These are phyloP conservation scores for Cutaneotrichosporon sp. DNA, from an alignment of 1,284 basidiomycete species.

Conservation along the genomic window DNA sequence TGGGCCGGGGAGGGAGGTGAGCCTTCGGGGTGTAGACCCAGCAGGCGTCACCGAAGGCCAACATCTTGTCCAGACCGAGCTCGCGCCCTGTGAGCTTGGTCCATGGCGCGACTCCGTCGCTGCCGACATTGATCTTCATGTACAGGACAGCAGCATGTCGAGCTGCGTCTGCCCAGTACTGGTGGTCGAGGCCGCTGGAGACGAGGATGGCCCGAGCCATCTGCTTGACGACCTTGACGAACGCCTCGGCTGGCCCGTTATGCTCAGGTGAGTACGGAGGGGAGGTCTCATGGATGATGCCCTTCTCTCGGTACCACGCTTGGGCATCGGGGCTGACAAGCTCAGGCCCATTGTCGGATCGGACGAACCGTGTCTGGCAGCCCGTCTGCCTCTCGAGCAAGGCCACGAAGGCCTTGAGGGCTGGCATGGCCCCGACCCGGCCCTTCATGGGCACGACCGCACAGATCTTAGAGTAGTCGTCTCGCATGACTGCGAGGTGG, in stretches of 20 bases:
- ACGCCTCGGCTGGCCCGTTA: conserved; percentile 43
- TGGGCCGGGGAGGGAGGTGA: background rate
- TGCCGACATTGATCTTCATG: background rate
- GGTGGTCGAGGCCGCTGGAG: background rate
- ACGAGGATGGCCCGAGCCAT: background rate
- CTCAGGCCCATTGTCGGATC: conserved; percentile 10
- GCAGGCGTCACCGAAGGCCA: background rate
- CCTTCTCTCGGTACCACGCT: background rate
- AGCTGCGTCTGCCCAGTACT: background rate
- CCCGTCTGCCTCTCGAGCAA: conserved; percentile 4
- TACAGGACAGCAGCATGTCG: background rate
- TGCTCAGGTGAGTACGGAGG: conserved; percentile 33
- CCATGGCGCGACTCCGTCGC: background rate
- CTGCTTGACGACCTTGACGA: conserved; percentile 29
- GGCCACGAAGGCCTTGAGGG: background rate
- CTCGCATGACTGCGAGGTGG: background rate
- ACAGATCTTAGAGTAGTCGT: background rate
- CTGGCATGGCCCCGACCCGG: background rate
- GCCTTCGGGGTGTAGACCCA: background rate
- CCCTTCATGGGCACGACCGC: background rate
- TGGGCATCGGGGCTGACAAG: background rate
- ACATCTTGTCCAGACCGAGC: background rate
- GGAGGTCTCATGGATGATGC: conserved; percentile 8
- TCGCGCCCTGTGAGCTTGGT: background rate
- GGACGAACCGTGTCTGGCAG: background rate